phyloP scores from a whole-genome alignment of 192 early-diverging fungal species.

The Gamsiella multidivaricata region DNA sequence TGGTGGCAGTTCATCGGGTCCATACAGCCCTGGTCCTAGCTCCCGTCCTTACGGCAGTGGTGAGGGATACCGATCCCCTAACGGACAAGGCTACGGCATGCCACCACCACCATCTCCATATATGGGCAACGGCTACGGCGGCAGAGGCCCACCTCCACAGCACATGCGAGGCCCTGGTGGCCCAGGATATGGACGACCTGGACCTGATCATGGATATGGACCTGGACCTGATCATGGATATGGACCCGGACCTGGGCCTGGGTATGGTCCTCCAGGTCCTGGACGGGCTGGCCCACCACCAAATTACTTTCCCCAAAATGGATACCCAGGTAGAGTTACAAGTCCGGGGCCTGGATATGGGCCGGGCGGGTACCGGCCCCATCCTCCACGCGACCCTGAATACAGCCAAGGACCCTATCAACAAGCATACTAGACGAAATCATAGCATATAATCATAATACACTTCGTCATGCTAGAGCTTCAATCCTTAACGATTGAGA shows the following conservation, averaged over 20 bases:
- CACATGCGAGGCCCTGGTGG: neutral
- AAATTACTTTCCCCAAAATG: constrained; percentile 5
- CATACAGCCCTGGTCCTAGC: constrained; percentile 3
- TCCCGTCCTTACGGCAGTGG: neutral
- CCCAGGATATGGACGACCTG: constrained; percentile 3
- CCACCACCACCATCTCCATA: neutral
- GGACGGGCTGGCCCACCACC: constrained; percentile 13
- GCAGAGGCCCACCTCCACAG: neutral
- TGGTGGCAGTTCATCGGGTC: neutral
- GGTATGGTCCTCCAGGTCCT: neutral
- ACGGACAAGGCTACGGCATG: neutral
- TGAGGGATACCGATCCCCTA: neutral
- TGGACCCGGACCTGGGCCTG: neutral
- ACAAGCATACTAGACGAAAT: constrained; percentile 1
- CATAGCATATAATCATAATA: too few species aligned
- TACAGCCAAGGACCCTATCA: constrained; percentile 7
- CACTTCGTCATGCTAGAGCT: too few species aligned
- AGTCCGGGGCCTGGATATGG: too few species aligned
- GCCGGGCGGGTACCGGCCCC: constrained; percentile 17
- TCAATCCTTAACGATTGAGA: too few species aligned
- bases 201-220: neutral
- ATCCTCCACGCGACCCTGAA: constrained; percentile 20
- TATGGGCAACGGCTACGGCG: neutral
- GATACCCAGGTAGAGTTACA: constrained; percentile 8
- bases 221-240: neutral